Conservation (phyloP, 345 rosid genomes). For the Turritis glabra region DNA sequence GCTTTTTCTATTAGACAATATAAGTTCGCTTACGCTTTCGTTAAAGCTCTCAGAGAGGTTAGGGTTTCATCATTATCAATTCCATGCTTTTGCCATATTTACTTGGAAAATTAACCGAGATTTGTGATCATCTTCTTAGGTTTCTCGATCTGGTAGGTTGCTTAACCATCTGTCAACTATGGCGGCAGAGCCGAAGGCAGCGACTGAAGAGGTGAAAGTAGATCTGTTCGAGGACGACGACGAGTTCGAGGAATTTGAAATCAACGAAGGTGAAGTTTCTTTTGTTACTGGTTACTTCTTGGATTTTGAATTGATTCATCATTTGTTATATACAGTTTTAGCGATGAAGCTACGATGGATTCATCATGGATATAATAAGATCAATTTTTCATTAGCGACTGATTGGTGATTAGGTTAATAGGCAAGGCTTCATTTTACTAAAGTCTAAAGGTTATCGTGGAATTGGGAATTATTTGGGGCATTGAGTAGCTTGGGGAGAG, state of each 20-base stretch:
- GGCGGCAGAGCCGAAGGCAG: constrained; percentile 46
- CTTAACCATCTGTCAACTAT: constrained; percentile 28
- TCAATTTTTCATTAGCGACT: not conserved
- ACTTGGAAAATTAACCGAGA: not conserved
- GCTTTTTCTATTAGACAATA: too few species aligned
- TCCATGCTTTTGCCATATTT: not conserved
- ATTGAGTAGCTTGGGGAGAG: not conserved
- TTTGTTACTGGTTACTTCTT: not conserved
- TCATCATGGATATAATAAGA: not conserved
- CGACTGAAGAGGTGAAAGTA: constrained; percentile 63
- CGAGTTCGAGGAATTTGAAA: constrained; percentile 59
- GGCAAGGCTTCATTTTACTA: not conserved
- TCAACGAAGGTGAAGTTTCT: not conserved
- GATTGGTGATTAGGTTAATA: not conserved
- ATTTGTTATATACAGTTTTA: not conserved
- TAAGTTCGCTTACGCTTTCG: too few species aligned
- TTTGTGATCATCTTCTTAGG: not conserved
- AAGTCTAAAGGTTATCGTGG: not conserved
- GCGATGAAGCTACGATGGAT: not conserved
- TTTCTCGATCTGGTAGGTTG: not conserved
- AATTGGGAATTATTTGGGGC: not conserved
- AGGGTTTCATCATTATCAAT: not conserved
- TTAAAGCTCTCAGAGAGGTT: constrained; percentile 3
- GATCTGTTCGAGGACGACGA: constrained; percentile 94
- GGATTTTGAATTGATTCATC: not conserved